These are phyloP conservation scores for Hansenula sp. DNA, from an alignment of 1,139 yeast species.

Conservation along the genomic window DNA sequence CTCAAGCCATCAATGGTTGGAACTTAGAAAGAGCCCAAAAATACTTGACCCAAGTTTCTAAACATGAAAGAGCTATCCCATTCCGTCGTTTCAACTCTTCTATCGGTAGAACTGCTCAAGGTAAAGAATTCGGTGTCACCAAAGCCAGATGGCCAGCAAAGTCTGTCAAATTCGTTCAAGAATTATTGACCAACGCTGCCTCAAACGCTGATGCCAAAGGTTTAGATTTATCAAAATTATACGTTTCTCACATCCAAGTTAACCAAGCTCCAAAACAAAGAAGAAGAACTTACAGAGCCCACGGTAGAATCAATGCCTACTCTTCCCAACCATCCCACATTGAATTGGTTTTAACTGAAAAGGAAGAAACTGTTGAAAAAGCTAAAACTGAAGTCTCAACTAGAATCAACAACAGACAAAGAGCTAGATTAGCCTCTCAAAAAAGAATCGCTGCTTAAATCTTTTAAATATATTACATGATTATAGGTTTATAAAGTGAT, in stretches of 20 bases:
- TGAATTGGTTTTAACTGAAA: slow-evolving; percentile 95
- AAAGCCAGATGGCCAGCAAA: slow-evolving; percentile 99
- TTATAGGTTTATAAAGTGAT: background rate
- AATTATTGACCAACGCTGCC: slow-evolving; percentile 95
- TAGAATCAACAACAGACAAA: slow-evolving; percentile 1
- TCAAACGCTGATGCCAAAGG: slow-evolving; percentile 99
- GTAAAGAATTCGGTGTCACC: slow-evolving; percentile 99
- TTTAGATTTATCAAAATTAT: slow-evolving; percentile 90
- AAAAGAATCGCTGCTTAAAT: slow-evolving; percentile 59
- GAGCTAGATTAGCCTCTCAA: slow-evolving; percentile 66
- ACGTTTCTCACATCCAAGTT: slow-evolving; percentile 97
- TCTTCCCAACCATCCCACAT: slow-evolving; percentile 98
- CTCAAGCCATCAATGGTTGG: slow-evolving; percentile 98
- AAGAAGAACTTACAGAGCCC: slow-evolving; percentile 99
- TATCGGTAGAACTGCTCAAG: slow-evolving; percentile 99
- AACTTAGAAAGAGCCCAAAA: slow-evolving; percentile 92
- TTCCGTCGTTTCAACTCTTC: slow-evolving; percentile 97
- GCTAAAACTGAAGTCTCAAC: slow-evolving; percentile 39
- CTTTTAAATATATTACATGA: background rate
- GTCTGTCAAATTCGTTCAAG: slow-evolving; percentile 94
- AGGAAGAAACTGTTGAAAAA: slow-evolving; percentile 91
- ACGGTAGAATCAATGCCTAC: slow-evolving; percentile 99
- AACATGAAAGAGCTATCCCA: slow-evolving; percentile 99
- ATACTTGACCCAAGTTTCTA: slow-evolving; percentile 95
- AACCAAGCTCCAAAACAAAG: slow-evolving; percentile 99